These are phyloP conservation scores for Laetiporus sulphureus DNA, from an alignment of 1,284 basidiomycete species.

Conservation along the genomic window DNA sequence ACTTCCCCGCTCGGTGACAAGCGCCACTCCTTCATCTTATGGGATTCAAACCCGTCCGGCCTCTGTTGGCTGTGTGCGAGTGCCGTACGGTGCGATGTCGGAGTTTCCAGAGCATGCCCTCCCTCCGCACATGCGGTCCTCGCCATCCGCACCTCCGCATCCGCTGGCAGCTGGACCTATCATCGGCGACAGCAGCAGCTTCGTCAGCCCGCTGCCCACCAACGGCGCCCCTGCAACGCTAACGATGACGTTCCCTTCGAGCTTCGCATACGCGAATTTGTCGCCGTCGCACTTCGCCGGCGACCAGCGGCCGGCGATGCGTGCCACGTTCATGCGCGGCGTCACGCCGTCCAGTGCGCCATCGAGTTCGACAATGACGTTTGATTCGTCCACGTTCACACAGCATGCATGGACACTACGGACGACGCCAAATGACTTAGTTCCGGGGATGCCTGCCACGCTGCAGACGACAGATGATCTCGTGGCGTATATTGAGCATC, in stretches of 20 bases:
- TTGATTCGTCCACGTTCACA: slow-evolving; percentile 12
- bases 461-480: slow-evolving; percentile 22
- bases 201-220: not conserved
- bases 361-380: slow-evolving; percentile 15
- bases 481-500: slow-evolving; percentile 19
- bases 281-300: slow-evolving; percentile 19
- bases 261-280: slow-evolving; percentile 20
- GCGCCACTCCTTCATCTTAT: too few species aligned
- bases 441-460: slow-evolving; percentile 10
- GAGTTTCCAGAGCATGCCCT: too few species aligned
- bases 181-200: slow-evolving; percentile 3
- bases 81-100: too few species aligned
- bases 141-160: too few species aligned
- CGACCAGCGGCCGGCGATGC: slow-evolving; percentile 6
- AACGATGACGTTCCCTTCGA: slow-evolving; percentile 19
- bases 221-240: slow-evolving; percentile 11
- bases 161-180: slow-evolving; percentile 4
- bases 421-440: not conserved
- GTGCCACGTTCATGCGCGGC: slow-evolving; percentile 3
- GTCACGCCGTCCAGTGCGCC: slow-evolving; percentile 6
- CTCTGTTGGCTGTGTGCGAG: too few species aligned
- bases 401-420: slow-evolving; percentile 13
- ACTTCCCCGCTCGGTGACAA: too few species aligned
- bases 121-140: too few species aligned
- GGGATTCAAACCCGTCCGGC: too few species aligned